Evolutionary conservation across 768 basidiomycete species (phyloP).

Genomic region (Pholiota microspora): DNA sequence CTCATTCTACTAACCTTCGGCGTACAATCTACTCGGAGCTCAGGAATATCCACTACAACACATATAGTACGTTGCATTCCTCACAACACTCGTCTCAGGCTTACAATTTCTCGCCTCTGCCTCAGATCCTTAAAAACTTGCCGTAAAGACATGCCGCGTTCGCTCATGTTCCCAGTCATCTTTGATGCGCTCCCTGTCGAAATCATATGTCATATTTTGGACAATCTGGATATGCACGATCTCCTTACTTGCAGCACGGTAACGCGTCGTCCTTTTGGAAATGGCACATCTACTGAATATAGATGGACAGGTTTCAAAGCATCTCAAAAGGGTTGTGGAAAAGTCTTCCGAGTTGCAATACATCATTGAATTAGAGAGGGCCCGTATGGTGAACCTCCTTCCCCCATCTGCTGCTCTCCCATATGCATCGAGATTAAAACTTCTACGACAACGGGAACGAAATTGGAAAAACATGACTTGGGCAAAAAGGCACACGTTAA

Average conservation of each 20-base stretch:
- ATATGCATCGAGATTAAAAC: slow-evolving; percentile 37
- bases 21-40: too few species aligned
- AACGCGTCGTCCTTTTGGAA: neutral
- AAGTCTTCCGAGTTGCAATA: slow-evolving; percentile 47
- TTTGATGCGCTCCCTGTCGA: slow-evolving; percentile 36
- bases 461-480: slow-evolving; percentile 47
- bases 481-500: slow-evolving; percentile 34
- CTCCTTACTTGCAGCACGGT: slow-evolving; percentile 33
- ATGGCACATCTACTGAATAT: slow-evolving; percentile 5
- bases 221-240: slow-evolving; percentile 31
- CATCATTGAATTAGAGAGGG: slow-evolving; percentile 46
- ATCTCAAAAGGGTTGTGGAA: slow-evolving; percentile 33
- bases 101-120: neutral
- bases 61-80: too few species aligned
- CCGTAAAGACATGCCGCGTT: slow-evolving; percentile 18
- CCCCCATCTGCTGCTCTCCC: slow-evolving; percentile 28
- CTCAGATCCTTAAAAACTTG: neutral
- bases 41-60: too few species aligned
- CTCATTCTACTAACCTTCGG: too few species aligned
- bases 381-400: slow-evolving; percentile 39
- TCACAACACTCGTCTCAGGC: neutral
- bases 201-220: slow-evolving; percentile 35
- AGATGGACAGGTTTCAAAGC: slow-evolving; percentile 35
- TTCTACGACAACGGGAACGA: slow-evolving; percentile 40
- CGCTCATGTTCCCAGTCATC: slow-evolving; percentile 11